phyloP scores from a whole-genome alignment of 2,329 filamentous ascomycete species.

The Diaporthe citriasiana region DNA sequence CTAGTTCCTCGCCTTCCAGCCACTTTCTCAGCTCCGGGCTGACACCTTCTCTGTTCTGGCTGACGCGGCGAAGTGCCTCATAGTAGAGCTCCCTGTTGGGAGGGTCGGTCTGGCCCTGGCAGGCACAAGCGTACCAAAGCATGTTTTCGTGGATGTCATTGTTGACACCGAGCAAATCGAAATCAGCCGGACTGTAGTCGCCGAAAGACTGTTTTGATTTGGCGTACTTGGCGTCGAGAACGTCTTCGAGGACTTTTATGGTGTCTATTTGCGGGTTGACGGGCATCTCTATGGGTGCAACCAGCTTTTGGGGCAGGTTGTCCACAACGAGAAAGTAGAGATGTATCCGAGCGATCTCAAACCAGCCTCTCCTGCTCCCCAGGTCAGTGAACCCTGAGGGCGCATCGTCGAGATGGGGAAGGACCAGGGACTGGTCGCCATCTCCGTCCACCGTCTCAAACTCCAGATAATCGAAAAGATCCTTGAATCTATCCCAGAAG shows the following conservation, averaged over 20 bases:
- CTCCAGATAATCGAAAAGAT: constrained; percentile 34
- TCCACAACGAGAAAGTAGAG: constrained; percentile 39
- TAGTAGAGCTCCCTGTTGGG: constrained; percentile 41
- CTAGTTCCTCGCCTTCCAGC: constrained; percentile 37
- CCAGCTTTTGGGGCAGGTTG: constrained; percentile 20
- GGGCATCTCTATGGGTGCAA: constrained; percentile 32
- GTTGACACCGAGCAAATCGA: constrained; percentile 46
- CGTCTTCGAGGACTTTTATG: constrained; percentile 15
- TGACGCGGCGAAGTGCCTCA: constrained; percentile 43
- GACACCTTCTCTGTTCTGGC: constrained; percentile 44
- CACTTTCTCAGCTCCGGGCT: constrained; percentile 38
- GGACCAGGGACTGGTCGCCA: constrained; percentile 34
- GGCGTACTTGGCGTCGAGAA: constrained; percentile 37
- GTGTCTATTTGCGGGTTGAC: constrained; percentile 29
- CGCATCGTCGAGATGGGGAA: constrained; percentile 36
- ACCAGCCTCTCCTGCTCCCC: constrained; percentile 38
- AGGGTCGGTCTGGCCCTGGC: constrained; percentile 47
- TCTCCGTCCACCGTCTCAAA: constrained; percentile 27
- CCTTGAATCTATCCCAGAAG: constrained; percentile 36
- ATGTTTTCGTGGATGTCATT: constrained; percentile 46
- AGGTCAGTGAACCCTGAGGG: neutral
- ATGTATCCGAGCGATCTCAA: constrained; percentile 39
- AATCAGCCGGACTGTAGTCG: constrained; percentile 41
- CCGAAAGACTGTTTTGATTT: constrained; percentile 35
- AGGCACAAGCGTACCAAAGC: constrained; percentile 48